Conservation (phyloP, 441 rosid species). For the Adansonia grandidieri region DNA sequence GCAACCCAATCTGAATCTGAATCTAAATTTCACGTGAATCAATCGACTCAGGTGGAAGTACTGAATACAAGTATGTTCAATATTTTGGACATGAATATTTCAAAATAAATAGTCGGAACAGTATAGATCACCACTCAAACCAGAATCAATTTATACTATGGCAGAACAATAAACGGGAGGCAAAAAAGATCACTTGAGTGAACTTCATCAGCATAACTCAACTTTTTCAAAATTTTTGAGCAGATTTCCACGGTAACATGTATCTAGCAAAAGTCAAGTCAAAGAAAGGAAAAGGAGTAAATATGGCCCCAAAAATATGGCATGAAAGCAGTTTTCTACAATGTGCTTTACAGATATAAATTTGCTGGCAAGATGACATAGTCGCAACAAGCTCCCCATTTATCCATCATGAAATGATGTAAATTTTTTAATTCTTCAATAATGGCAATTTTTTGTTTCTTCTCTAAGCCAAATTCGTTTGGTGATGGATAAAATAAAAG, state of each 20-base stretch:
- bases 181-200: neutral
- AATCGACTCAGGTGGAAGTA: too few species aligned
- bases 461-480: neutral
- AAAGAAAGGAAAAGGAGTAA: neutral
- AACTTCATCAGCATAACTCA: neutral
- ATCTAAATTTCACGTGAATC: neutral
- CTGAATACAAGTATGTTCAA: too few species aligned
- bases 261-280: conserved; percentile 4
- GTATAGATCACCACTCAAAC: neutral
- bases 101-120: too few species aligned
- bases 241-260: conserved; percentile 9
- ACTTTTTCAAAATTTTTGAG: neutral
- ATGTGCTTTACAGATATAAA: conserved; percentile 33
- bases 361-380: conserved; percentile 27
- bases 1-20: neutral
- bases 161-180: neutral
- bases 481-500: neutral
- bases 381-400: neutral
- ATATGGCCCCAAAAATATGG: conserved; percentile 15
- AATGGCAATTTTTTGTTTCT: neutral
- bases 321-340: neutral
- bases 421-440: neutral
- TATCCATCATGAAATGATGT: neutral
- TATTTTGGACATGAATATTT: too few species aligned
- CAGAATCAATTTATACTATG: neutral